A percentile compares a stretch with the other conserved stretches of the same genome.
phyloP scores from a whole-genome alignment of 2,329 filamentous ascomycete species.

The Pseudofabraea citricarpa region DNA sequence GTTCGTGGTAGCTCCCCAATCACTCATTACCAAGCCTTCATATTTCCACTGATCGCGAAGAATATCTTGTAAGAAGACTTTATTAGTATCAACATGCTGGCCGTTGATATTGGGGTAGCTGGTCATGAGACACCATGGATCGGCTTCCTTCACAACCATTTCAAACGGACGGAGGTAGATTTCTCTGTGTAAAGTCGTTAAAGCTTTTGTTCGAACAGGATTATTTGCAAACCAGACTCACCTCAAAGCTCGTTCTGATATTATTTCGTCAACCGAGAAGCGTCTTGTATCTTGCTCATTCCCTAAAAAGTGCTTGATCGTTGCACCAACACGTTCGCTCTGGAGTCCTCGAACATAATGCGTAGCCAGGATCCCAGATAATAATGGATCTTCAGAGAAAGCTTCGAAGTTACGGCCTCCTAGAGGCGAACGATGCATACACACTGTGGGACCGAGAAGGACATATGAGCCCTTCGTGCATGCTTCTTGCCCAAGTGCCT shows the following conservation, averaged over 20 bases:
- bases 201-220: too few relatives aligned
- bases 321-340: constrained; percentile 21
- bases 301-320: constrained; percentile 26
- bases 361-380: constrained; percentile 24
- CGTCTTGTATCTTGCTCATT: constrained; percentile 26
- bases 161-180: constrained; percentile 27
- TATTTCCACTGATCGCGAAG: constrained; percentile 26
- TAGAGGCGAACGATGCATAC: constrained; percentile 16
- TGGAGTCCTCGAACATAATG: constrained; percentile 24
- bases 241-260: constrained; percentile 23
- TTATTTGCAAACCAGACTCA: too few relatives aligned
- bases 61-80: constrained; percentile 19
- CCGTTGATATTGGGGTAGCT: constrained; percentile 28
- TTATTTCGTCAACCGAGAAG: constrained; percentile 21
- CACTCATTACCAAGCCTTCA: constrained; percentile 26
- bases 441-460: constrained; percentile 29
- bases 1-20: constrained; percentile 25
- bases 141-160: constrained; percentile 23
- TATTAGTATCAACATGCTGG: constrained; percentile 22
- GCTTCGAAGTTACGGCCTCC: constrained; percentile 28
- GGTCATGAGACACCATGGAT: constrained; percentile 27
- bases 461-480: constrained; percentile 25
- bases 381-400: constrained; percentile 27
- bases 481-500: constrained; percentile 22
- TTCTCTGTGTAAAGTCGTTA: constrained; percentile 11